phyloP scores from a whole-genome alignment of 768 basidiomycete genomes.

The Mycena epipterygia region DNA sequence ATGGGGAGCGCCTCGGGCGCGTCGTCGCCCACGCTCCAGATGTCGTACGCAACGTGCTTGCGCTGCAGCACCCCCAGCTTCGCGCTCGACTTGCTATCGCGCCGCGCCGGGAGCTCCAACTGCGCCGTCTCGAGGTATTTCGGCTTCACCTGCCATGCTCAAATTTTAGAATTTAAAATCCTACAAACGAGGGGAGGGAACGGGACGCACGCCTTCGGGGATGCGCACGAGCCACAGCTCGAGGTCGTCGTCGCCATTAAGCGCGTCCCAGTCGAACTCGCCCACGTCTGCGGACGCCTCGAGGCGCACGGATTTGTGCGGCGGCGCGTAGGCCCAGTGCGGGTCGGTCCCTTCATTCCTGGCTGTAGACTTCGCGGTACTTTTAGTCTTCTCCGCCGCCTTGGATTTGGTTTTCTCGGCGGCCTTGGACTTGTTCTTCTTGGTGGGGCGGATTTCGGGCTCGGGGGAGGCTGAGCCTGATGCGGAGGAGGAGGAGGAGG shows the following conservation, averaged over 20 bases:
- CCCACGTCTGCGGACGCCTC: constrained; percentile 61
- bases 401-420: constrained; percentile 44
- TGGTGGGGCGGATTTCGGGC: constrained; percentile 31
- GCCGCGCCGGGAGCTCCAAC: constrained; percentile 57
- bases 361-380: constrained; percentile 42
- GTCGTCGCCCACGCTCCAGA: constrained; percentile 72
- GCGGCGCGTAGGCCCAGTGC: constrained; percentile 73
- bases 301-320: constrained; percentile 63
- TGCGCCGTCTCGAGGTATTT: constrained; percentile 70
- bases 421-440: constrained; percentile 45
- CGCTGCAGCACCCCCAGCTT: constrained; percentile 65
- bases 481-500: constrained; percentile 28
- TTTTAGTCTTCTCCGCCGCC: constrained; percentile 24
- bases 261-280: constrained; percentile 77
- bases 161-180: not conserved
- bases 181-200: not conserved
- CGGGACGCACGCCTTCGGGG: constrained; percentile 71
- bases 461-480: constrained; percentile 23
- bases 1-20: constrained; percentile 47
- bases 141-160: constrained; percentile 66
- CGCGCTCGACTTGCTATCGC: constrained; percentile 44
- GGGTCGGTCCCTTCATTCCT: constrained; percentile 69
- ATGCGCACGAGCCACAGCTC: constrained; percentile 82
- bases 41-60: constrained; percentile 70
- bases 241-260: constrained; percentile 67